Evolutionary conservation across 1,139 yeast species (phyloP), one percentile per base, ranked within the genome.

Genomic region (Tardiomyces blankii): DNA sequence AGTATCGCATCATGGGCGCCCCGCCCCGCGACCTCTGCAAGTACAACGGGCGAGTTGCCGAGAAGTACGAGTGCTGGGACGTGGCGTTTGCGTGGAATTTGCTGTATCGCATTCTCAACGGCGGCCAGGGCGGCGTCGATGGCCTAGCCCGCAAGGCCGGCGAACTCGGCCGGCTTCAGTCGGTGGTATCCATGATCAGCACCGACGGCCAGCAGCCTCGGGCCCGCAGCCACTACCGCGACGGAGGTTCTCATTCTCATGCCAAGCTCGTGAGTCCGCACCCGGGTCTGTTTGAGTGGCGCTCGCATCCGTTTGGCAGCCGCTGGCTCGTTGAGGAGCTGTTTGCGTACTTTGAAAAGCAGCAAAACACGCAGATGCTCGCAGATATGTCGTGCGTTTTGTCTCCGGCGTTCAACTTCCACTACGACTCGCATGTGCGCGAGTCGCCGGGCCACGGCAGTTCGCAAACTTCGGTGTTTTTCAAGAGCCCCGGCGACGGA

Each of bases 371-470:
- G 19, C 97, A 89, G 61, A 87, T 89, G 95, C 68, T 91, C 18
- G 96, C 95, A 1, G 82, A 85, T 85, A 65, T 88, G 59, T 78
- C 93, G 1, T 86, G 95, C 64, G 73, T 87, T 2, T 54, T 72
- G 48, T 59, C 56, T 48, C 30, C 46, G n/a, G 46, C 39, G 13
- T 39, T 30, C 19, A 14, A n/a, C n/a, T 18, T 18, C 12, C 9
- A 39, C 16, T 18, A 9, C 16, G 25, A 18, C 21, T 16, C 23
- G 5, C 41, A 18, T n/a, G 30, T 13, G 25, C 16, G 25, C 12
- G 14, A 18, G 14, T 8, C n/a, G 3, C 41, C 41, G 12, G 19
- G 7, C n/a, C 13, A 7, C 11, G 41, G 14, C 9, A 19, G 19
- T 7, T 14, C 14, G 4, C 19, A 18, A 3, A n/a, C 13, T 3